Evolutionary conservation across 1,284 basidiomycete species (phyloP).

Genomic region (Sanguinoderma infundibulare): DNA sequence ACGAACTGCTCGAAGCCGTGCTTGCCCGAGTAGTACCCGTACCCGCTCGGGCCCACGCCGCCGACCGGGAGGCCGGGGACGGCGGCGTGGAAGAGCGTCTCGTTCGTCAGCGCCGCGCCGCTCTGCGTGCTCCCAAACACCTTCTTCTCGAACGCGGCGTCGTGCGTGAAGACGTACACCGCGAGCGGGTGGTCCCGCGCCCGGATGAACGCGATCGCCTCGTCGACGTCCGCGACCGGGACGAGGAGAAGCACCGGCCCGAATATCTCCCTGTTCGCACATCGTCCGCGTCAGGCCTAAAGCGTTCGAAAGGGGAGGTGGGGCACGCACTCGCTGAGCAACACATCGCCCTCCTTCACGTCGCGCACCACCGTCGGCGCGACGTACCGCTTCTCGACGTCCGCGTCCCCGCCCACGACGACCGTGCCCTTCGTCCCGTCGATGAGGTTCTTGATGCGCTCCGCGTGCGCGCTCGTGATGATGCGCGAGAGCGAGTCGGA

Average conservation of each 20-base stretch:
- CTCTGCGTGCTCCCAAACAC: constrained; percentile 2
- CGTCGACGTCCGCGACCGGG: constrained; percentile 71
- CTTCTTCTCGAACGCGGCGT: constrained; percentile 59
- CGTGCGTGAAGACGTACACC: constrained; percentile 73
- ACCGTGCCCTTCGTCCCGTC: constrained; percentile 72
- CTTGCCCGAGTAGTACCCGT: constrained; percentile 4
- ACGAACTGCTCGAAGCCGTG: constrained; percentile 6
- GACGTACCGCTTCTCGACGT: constrained; percentile 60
- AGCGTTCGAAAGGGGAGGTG: too few species aligned
- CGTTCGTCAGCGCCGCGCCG: neutral
- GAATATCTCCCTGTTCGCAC: constrained; percentile 34
- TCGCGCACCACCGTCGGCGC: constrained; percentile 70
- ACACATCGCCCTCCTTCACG: constrained; percentile 61
- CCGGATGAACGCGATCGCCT: constrained; percentile 74
- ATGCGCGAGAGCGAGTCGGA: constrained; percentile 51
- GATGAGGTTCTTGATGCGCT: constrained; percentile 64
- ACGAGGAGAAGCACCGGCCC: constrained; percentile 67
- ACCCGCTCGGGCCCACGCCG: neutral
- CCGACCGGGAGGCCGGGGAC: constrained; percentile 1
- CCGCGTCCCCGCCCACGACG: constrained; percentile 69
- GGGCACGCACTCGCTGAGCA: constrained; percentile 70
- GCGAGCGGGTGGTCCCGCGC: constrained; percentile 71
- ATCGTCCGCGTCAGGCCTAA: neutral
- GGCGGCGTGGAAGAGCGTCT: neutral
- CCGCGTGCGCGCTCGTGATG: constrained; percentile 54